phyloP scores from a whole-genome alignment of 106 monocot species.

The Dioscorea alata region DNA sequence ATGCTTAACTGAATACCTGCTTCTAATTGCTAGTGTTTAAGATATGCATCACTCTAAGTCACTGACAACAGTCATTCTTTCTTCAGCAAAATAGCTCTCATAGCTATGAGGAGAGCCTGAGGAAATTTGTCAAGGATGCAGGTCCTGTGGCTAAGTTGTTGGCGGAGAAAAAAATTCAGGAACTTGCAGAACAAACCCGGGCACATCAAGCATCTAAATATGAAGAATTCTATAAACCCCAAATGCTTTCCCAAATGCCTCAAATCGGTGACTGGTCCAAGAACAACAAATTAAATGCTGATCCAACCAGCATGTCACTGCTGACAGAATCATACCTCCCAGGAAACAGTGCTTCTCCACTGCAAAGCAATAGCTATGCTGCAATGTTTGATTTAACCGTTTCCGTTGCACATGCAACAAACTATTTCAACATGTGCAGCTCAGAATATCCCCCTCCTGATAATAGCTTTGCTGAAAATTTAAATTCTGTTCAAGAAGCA shows the following conservation, averaged over 20 bases:
- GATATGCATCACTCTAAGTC: no score
- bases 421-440: no score
- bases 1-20: no score
- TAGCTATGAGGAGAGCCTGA: conserved; percentile 36
- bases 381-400: neutral
- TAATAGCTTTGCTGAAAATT: neutral
- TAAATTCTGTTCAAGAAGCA: neutral
- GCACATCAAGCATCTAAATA: neutral
- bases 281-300: neutral
- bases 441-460: no score
- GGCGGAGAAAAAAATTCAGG: conserved; percentile 21
- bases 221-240: neutral
- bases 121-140: conserved; percentile 26
- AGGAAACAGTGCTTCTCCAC: no score
- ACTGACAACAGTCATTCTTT: neutral
- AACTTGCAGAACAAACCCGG: conserved; percentile 5
- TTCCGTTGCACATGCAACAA: neutral
- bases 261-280: neutral
- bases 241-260: neutral
- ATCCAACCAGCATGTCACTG: neutral
- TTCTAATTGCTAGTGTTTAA: no score
- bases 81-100: conserved; percentile 23
- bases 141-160: conserved; percentile 24
- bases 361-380: neutral
- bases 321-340: no score